A percentile compares a stretch with the other conserved stretches of the same genome.
Conservation (phyloP, 768 basidiomycete genomes). For the Nevesoporus exiguus region DNA sequence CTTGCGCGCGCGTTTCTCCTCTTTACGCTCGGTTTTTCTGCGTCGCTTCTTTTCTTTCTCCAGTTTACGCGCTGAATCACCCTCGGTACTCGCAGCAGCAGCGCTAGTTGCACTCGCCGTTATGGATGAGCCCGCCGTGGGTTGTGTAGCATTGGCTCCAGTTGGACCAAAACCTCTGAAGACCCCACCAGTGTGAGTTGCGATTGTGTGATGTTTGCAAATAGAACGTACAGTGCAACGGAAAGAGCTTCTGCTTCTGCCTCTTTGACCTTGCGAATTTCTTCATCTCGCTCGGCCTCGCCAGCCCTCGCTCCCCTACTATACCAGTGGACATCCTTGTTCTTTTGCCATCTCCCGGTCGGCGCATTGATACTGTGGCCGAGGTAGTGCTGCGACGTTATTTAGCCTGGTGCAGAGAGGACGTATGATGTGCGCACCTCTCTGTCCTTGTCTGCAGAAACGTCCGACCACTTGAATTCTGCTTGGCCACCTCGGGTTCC, state of each 20-base stretch:
- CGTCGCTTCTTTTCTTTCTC: conserved; percentile 50
- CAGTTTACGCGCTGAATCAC: conserved; percentile 30
- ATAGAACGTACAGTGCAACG: conserved; percentile 63
- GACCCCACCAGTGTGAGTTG: conserved; percentile 11
- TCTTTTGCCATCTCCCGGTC: conserved; percentile 95
- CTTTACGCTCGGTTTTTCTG: conserved; percentile 54
- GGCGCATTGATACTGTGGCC: conserved; percentile 95
- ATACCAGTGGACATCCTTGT: conserved; percentile 97
- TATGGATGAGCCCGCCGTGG: conserved; percentile 17
- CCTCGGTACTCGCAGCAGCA: conserved; percentile 22
- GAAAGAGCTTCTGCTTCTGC: conserved; percentile 86
- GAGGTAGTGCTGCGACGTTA: conserved; percentile 71
- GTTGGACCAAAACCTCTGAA: conserved; percentile 72
- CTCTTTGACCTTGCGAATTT: conserved; percentile 81
- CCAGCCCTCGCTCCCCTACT: conserved; percentile 51
- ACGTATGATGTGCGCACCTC: conserved; percentile 50
- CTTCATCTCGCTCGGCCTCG: conserved; percentile 56
- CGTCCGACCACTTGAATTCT: conserved; percentile 90
- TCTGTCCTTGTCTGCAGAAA: conserved; percentile 88
- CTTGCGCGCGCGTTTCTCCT: conserved; percentile 55
- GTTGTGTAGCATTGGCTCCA: conserved; percentile 32
- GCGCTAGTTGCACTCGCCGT: conserved; percentile 14
- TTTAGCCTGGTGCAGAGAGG: not conserved
- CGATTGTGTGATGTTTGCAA: not conserved
- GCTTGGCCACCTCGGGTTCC: conserved; percentile 91